These are phyloP conservation scores for Colletotrichum tamarilloi DNA, from an alignment of 2,329 filamentous ascomycete species.

Conservation along the genomic window DNA sequence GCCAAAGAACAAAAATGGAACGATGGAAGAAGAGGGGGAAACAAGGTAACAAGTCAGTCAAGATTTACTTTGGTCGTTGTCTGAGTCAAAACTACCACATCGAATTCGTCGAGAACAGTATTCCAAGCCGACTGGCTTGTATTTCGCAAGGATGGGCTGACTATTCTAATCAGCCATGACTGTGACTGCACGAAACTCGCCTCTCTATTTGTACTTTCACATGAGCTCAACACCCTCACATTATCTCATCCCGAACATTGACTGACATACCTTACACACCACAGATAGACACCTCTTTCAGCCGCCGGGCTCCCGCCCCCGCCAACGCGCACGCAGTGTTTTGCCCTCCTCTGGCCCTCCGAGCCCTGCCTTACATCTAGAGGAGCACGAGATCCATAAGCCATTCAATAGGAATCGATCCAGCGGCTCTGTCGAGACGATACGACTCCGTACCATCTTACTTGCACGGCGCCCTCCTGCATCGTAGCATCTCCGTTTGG, in stretches of 20 bases:
- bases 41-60: slow-evolving; percentile 19
- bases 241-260: background rate
- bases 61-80: background rate
- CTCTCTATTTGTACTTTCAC: background rate
- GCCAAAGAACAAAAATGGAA: slow-evolving; percentile 1
- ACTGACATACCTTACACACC: background rate
- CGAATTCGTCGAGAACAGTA: background rate
- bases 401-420: background rate
- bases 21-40: slow-evolving; percentile 1
- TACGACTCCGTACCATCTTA: background rate
- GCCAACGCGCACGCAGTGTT: background rate
- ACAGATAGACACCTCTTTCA: background rate
- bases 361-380: slow-evolving; percentile 4
- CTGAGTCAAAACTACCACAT: slow-evolving; percentile 18
- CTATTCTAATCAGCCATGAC: background rate
- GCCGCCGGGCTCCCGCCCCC: no score
- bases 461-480: background rate
- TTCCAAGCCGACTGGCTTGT: no score
- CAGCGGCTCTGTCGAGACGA: background rate
- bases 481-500: slow-evolving; percentile 4
- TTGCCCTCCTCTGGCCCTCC: background rate
- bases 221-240: background rate
- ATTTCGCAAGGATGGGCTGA: background rate
- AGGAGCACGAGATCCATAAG: background rate
- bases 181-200: background rate